Base-by-base conservation (phyloP, 2,329 filamentous ascomycete species). In the Colletotrichum tropicicola region DNA sequence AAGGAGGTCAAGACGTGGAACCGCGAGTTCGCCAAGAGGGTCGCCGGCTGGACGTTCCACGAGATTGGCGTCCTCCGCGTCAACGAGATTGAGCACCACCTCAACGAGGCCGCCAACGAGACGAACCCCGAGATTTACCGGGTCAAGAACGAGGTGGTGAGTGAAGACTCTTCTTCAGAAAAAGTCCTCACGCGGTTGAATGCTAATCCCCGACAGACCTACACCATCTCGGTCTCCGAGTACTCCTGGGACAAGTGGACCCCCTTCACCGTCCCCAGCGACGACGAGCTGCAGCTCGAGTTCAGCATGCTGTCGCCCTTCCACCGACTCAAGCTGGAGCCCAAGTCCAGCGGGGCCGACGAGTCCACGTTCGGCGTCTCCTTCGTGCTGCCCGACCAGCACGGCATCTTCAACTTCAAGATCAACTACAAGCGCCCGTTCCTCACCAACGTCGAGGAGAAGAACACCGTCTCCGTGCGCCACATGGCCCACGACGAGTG, bases 291-390 rank as follows among this genome's bases (percentile, higher is more conserved):
- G 32, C 96, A 99, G 79, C 92, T 99, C 67, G 96, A 99, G 79
- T 98, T 98, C 84, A 94, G 90, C 82, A 99, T 98, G 96, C 91
- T 99, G 48, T 98, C 95, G 2, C 95, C 96, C 60, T 98, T 98
- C 88, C 91, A 98, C 82, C 94, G 96, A 43, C 86, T 98, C 32
- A 84, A 89, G 65, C 89, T 99, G 30, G 72, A 81, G 8, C 86
- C 88, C 13, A 77, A 83, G 9, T 78, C 80, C 30, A 83, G 83
- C 25, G 91, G 89, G 2, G 78, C 84, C 58, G 90, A 92, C 72
- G 89, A 89, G 68, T 90, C 92, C 52, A 85, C 92, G 67, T 99
- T 91, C 83, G 85, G 86, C 68, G 85, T 87, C 47, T 85, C 87
- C 23, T 98, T 99, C 80, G 91, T 85, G 68, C 87, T 95, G 4